These are phyloP conservation scores for Incumbomyces delicatus DNA, from an alignment of 2,329 filamentous ascomycete genomes.

Conservation along the genomic window DNA sequence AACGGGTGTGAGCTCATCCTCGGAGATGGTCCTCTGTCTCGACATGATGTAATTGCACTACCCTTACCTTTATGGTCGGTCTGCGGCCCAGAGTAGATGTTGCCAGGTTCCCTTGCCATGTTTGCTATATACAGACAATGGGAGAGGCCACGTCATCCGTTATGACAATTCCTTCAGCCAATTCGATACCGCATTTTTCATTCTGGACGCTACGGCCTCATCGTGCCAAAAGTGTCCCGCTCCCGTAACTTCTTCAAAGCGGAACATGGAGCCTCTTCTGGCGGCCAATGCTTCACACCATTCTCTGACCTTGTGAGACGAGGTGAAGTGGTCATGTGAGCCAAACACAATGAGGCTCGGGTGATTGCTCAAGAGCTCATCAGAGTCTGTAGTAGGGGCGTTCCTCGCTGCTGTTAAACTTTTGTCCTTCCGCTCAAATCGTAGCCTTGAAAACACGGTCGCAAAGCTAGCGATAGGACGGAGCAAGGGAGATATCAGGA, in stretches of 20 bases:
- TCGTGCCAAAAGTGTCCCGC: conserved; percentile 54
- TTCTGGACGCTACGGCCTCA: conserved; percentile 2
- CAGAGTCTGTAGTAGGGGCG: conserved; percentile 21
- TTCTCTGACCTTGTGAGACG: conserved; percentile 50
- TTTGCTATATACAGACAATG: no score
- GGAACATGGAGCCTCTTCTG: conserved; percentile 37
- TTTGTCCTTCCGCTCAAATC: conserved; percentile 17
- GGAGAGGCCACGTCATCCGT: no score
- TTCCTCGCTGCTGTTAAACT: conserved; percentile 19
- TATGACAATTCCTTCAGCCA: not conserved
- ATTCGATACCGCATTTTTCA: conserved; percentile 39
- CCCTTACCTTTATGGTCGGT: no score
- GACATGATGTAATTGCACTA: no score
- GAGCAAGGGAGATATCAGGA: conserved; percentile 58
- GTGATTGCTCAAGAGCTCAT: conserved; percentile 9
- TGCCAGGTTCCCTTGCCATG: no score
- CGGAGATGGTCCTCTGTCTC: no score
- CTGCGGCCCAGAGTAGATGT: no score
- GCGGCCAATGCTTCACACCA: conserved; percentile 53
- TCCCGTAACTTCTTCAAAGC: conserved; percentile 38
- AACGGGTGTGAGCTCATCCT: no score
- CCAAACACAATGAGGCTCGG: conserved; percentile 51
- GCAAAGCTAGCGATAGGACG: conserved; percentile 48
- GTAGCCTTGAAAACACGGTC: conserved; percentile 48
- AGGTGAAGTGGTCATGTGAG: conserved; percentile 63